phyloP scores from a whole-genome alignment of 345 rosid species.

The Diplotaxis tenuifolia region DNA sequence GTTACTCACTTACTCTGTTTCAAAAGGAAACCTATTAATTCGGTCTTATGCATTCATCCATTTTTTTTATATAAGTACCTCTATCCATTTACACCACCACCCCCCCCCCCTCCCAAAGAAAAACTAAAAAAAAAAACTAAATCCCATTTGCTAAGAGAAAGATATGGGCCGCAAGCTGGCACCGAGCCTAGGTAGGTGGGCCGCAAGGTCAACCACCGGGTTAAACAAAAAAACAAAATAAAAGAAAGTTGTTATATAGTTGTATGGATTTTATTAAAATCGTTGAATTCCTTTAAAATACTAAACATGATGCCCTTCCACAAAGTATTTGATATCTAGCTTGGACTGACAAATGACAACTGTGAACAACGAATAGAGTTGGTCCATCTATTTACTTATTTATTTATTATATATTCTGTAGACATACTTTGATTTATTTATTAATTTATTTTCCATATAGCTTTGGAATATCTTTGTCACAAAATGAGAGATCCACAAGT shows the following conservation, averaged over 20 bases:
- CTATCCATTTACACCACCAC: not conserved
- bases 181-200: no score
- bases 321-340: not conserved
- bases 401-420: not conserved
- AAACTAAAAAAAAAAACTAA: not conserved
- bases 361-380: conserved; percentile 30
- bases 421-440: conserved; percentile 7
- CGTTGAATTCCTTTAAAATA: not conserved
- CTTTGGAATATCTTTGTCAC: conserved; percentile 20
- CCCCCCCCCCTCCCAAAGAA: no score
- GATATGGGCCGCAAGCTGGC: no score
- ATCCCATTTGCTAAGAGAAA: not conserved
- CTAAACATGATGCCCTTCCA: conserved; percentile 5
- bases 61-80: conserved; percentile 17
- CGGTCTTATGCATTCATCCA: not conserved
- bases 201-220: no score
- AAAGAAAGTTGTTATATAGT: not conserved
- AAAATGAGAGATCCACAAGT: conserved; percentile 27
- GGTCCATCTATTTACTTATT: conserved; percentile 19
- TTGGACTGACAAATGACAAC: conserved; percentile 31
- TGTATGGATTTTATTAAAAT: not conserved
- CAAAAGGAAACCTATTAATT: conserved; percentile 8
- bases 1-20: conserved; percentile 1
- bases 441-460: not conserved
- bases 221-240: not conserved